Percentiles rank a stretch among this genome's conserved stretches.
phyloP scores from a whole-genome alignment of 306 rosid genomes.

The Lathyrus aphaca region DNA sequence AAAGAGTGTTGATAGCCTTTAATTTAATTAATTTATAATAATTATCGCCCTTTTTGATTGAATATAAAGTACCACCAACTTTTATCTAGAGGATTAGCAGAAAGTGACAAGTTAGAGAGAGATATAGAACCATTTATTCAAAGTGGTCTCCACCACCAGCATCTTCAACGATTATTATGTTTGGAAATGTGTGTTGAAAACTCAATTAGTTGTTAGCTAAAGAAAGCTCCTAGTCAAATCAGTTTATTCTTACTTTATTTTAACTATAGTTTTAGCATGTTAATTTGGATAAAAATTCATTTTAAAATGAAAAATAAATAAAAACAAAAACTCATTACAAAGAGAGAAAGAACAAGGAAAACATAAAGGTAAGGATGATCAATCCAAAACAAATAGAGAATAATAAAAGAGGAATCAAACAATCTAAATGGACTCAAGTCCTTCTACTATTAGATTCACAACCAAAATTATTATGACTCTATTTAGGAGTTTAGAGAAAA shows the following conservation, averaged over 20 bases:
- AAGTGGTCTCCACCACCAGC: constrained; percentile 43
- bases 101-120: constrained; percentile 40
- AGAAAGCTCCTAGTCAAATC: constrained; percentile 10
- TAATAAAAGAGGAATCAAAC: too few relatives aligned
- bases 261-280: constrained; percentile 3
- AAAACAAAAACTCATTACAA: too few relatives aligned
- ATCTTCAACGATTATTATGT: constrained; percentile 44
- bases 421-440: too few relatives aligned
- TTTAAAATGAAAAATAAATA: neutral
- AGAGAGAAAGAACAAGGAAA: too few relatives aligned
- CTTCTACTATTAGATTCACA: too few relatives aligned
- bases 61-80: neutral
- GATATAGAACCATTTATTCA: constrained; percentile 40
- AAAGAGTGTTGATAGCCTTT: constrained; percentile 31
- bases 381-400: too few relatives aligned
- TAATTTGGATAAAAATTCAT: neutral
- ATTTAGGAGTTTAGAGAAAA: too few relatives aligned
- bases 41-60: constrained; percentile 38
- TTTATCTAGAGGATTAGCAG: constrained; percentile 38
- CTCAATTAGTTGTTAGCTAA: constrained; percentile 22
- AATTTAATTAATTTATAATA: constrained; percentile 47
- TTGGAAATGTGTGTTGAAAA: constrained; percentile 20
- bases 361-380: too few relatives aligned
- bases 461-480: too few relatives aligned
- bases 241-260: constrained; percentile 16